phyloP scores from a whole-genome alignment of 768 basidiomycete genomes.

The Nevesoporus exiguus region DNA sequence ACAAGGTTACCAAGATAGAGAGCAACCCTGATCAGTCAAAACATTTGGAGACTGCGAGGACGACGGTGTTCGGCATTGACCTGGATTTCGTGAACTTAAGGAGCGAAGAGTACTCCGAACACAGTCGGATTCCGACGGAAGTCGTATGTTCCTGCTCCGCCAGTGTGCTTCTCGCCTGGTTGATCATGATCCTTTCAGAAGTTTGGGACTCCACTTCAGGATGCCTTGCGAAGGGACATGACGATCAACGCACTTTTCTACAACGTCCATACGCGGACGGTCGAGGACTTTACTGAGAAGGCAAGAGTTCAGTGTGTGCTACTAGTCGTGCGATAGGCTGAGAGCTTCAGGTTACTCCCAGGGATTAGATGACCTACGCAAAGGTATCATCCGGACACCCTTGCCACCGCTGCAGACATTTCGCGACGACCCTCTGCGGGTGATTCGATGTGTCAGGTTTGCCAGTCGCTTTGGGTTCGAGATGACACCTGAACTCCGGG shows the following conservation, averaged over 20 bases:
- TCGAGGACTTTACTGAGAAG: conserved; percentile 87
- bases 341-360: conserved; percentile 28
- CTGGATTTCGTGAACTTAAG: conserved; percentile 93
- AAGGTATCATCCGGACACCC: conserved; percentile 84
- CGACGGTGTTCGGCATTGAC: conserved; percentile 74
- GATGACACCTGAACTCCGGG: conserved; percentile 63
- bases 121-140: conserved; percentile 84
- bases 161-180: background rate
- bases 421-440: conserved; percentile 87
- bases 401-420: conserved; percentile 86
- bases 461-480: conserved; percentile 86
- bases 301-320: conserved; percentile 34
- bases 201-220: conserved; percentile 90
- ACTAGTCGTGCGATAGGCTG: conserved; percentile 2
- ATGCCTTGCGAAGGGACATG: conserved; percentile 85
- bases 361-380: conserved; percentile 82
- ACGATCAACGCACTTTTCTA: conserved; percentile 97
- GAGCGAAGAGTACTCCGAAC: conserved; percentile 84
- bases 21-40: conserved; percentile 97
- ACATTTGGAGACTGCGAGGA: conserved; percentile 92
- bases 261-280: conserved; percentile 79
- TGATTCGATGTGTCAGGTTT: conserved; percentile 89
- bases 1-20: conserved; percentile 77
- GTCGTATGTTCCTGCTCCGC: conserved; percentile 53
- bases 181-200: conserved; percentile 43